Conservation (phyloP, 1,284 basidiomycete genomes). For the Athelia sp. region DNA sequence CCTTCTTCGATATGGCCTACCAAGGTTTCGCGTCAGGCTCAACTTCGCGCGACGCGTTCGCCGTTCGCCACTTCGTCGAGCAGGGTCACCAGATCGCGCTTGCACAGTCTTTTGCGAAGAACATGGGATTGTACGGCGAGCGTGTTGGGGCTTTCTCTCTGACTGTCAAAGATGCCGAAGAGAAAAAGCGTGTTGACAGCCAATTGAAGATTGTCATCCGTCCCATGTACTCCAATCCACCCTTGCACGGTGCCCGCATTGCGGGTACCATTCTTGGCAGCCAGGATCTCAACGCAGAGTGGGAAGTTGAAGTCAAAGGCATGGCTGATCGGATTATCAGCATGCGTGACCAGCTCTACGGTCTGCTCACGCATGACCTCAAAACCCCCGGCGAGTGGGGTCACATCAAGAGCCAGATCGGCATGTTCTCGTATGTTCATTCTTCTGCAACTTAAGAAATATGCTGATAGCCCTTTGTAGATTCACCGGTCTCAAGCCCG, state of each 20-base stretch:
- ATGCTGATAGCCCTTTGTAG: slow-evolving; percentile 30
- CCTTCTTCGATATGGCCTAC: slow-evolving; percentile 98
- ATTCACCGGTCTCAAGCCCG: slow-evolving; percentile 82
- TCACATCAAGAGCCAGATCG: slow-evolving; percentile 96
- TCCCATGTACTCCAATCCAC: slow-evolving; percentile 98
- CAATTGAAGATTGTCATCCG: slow-evolving; percentile 97
- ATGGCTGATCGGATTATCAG: slow-evolving; percentile 97
- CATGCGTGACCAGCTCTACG: slow-evolving; percentile 88
- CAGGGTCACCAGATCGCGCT: slow-evolving; percentile 86
- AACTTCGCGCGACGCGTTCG: slow-evolving; percentile 87
- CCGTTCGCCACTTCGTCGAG: slow-evolving; percentile 91
- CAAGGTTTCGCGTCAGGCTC: slow-evolving; percentile 93
- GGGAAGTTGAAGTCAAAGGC: slow-evolving; percentile 88
- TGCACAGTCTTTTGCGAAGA: slow-evolving; percentile 97
- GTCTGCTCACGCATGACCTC: slow-evolving; percentile 72
- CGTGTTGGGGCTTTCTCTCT: slow-evolving; percentile 95
- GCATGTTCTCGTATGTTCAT: slow-evolving; percentile 77
- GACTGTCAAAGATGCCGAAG: slow-evolving; percentile 67
- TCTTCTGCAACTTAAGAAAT: slow-evolving; percentile 9
- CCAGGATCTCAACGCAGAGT: slow-evolving; percentile 77
- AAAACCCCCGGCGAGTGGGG: slow-evolving; percentile 94
- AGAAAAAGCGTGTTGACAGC: slow-evolving; percentile 86
- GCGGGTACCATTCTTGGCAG: slow-evolving; percentile 81
- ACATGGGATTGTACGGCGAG: slow-evolving; percentile 98
- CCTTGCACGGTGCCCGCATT: slow-evolving; percentile 91